These are phyloP conservation scores for Arabis alpina DNA, from an alignment of 345 rosid species.

Conservation along the genomic window DNA sequence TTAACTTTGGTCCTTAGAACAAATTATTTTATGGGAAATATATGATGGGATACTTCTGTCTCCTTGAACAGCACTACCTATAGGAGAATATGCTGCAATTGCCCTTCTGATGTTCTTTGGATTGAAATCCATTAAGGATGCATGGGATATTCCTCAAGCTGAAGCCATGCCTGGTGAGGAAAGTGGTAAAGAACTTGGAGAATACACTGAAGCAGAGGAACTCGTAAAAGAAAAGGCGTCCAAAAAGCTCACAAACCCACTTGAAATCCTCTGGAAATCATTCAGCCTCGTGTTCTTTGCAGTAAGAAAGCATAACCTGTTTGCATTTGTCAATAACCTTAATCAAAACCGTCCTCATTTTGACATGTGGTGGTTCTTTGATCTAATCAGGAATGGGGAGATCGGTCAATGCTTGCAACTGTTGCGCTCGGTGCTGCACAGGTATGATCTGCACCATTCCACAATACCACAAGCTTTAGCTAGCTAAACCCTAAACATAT, in stretches of 20 bases:
- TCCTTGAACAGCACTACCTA: constrained; percentile 75
- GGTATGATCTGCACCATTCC: constrained; percentile 45
- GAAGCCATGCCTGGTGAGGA: constrained; percentile 58
- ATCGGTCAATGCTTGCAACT: constrained; percentile 99
- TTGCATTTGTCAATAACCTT: background rate
- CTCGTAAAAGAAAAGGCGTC: constrained; percentile 91
- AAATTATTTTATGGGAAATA: background rate
- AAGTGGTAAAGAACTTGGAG: constrained; percentile 71
- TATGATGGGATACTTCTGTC: constrained; percentile 31
- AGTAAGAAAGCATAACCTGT: constrained; percentile 51
- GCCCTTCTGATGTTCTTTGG: constrained; percentile 92
- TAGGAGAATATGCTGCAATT: constrained; percentile 97
- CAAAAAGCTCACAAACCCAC: constrained; percentile 78
- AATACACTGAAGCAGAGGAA: constrained; percentile 88
- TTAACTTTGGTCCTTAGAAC: background rate
- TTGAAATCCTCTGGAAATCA: constrained; percentile 90
- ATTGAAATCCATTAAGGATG: constrained; percentile 93
- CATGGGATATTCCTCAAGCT: constrained; percentile 84
- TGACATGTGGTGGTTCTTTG: background rate
- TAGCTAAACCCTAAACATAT: constrained; percentile 1
- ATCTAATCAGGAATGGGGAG: constrained; percentile 93
- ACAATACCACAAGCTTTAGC: background rate
- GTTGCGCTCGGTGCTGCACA: constrained; percentile 98
- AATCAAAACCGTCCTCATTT: background rate
- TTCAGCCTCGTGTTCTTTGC: constrained; percentile 97